phyloP scores from a whole-genome alignment of 768 basidiomycete species.

The Neoboletus magnificus region DNA sequence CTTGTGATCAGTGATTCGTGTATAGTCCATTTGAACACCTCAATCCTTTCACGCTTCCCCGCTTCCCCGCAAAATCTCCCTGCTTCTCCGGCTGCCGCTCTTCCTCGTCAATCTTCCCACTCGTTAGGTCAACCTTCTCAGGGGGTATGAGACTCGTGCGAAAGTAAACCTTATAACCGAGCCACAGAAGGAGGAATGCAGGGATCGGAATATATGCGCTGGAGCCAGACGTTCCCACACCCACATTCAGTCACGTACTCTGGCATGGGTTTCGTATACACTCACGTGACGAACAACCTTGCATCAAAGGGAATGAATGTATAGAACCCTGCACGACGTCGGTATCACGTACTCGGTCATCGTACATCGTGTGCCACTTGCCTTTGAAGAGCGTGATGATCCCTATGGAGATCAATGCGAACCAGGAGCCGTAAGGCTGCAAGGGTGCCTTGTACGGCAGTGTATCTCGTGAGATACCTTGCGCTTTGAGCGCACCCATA shows the following conservation, averaged over 20 bases:
- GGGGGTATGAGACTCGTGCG: conserved; percentile 36
- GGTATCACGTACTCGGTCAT: neutral
- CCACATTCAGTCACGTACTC: neutral
- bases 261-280: neutral
- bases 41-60: conserved; percentile 23
- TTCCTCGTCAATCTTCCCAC: conserved; percentile 59
- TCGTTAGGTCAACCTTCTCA: conserved; percentile 46
- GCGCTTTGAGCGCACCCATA: conserved; percentile 44
- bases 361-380: conserved; percentile 9
- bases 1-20: neutral
- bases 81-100: conserved; percentile 41
- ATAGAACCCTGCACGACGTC: conserved; percentile 31
- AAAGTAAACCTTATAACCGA: conserved; percentile 36
- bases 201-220: conserved; percentile 33
- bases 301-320: conserved; percentile 44
- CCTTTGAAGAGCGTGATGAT: conserved; percentile 63
- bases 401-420: conserved; percentile 50
- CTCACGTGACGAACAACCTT: conserved; percentile 60
- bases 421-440: conserved; percentile 55
- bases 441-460: conserved; percentile 37
- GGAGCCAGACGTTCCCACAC: neutral
- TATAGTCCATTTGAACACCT: conserved; percentile 12
- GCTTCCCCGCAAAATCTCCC: conserved; percentile 29
- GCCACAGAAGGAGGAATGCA: conserved; percentile 34
- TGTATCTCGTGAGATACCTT: conserved; percentile 41